Conservation (phyloP, 2,329 filamentous ascomycete genomes). For the Alternaria tenuissima region DNA sequence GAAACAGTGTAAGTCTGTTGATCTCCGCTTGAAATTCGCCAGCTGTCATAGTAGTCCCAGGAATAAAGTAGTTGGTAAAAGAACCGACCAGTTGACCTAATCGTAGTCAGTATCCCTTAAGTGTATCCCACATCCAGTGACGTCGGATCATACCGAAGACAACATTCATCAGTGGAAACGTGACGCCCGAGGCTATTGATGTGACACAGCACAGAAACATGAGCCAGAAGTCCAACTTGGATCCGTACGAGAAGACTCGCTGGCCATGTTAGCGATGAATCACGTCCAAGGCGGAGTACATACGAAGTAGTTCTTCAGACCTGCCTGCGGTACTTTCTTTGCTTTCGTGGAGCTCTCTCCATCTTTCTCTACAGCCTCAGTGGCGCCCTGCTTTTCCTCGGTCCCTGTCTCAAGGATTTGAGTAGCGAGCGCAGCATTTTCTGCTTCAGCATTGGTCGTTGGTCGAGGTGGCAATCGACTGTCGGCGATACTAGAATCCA, state of each 20-base stretch:
- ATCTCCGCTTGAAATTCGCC: conserved; percentile 61
- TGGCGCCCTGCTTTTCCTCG: not conserved
- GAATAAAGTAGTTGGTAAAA: conserved; percentile 65
- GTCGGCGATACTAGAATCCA: not conserved
- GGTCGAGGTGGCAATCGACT: conserved; percentile 10
- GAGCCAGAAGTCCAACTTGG: conserved; percentile 40
- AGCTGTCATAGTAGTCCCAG: conserved; percentile 54
- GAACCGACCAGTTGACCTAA: conserved; percentile 56
- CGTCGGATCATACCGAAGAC: conserved; percentile 58
- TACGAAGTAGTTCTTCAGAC: conserved; percentile 46
- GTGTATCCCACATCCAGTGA: not conserved
- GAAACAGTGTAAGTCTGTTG: conserved; percentile 44
- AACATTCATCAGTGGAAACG: conserved; percentile 66
- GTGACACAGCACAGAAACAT: conserved; percentile 38
- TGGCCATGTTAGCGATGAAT: conserved; percentile 19
- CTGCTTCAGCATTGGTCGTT: conserved; percentile 7
- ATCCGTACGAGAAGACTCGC: conserved; percentile 48
- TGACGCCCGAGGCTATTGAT: conserved; percentile 46
- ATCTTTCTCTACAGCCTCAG: conserved; percentile 15
- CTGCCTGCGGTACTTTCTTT: conserved; percentile 33
- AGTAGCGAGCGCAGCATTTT: conserved; percentile 5
- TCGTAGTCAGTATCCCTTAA: not conserved
- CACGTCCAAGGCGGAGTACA: conserved; percentile 8
- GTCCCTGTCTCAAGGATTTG: conserved; percentile 8
- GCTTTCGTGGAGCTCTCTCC: conserved; percentile 1